Evolutionary conservation across 2,329 filamentous ascomycete genomes (phyloP).

Genomic region (Hymenotorrendiella dingleyae): DNA sequence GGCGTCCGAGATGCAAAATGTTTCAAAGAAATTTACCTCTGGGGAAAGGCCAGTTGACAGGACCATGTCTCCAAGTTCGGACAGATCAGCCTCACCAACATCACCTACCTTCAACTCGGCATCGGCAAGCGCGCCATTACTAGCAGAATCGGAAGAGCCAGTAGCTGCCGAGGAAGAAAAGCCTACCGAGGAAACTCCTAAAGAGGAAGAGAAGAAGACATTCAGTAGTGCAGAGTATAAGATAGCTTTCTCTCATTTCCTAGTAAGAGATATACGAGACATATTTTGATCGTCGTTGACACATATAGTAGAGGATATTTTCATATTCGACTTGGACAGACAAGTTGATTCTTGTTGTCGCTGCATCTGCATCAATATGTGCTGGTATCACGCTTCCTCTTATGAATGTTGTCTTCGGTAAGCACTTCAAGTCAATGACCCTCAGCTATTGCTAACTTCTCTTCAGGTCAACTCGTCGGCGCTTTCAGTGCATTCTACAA

Average conservation of each 20-base stretch:
- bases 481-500: slow-evolving; percentile 44
- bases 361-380: slow-evolving; percentile 43
- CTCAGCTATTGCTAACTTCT: background rate
- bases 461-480: slow-evolving; percentile 33
- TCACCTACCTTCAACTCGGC: slow-evolving; percentile 4
- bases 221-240: slow-evolving; percentile 9
- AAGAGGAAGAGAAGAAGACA: slow-evolving; percentile 6
- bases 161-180: slow-evolving; percentile 1
- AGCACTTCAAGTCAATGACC: slow-evolving; percentile 25
- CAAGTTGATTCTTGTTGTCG: slow-evolving; percentile 24
- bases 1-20: no score
- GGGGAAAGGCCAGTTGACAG: background rate
- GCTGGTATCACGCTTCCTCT: slow-evolving; percentile 49
- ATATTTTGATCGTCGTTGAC: background rate
- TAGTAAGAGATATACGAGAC: slow-evolving; percentile 4
- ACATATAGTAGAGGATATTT: slow-evolving; percentile 17
- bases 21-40: no score
- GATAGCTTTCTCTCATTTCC: slow-evolving; percentile 11
- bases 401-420: slow-evolving; percentile 52
- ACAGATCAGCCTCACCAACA: slow-evolving; percentile 2
- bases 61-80: background rate
- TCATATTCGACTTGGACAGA: slow-evolving; percentile 15
- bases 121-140: background rate
- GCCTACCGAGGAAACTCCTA: background rate
- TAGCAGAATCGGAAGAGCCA: background rate